These are phyloP conservation scores for Ensete glaucum DNA, from an alignment of 176 grass and related monocot genomes.

Conservation along the genomic window DNA sequence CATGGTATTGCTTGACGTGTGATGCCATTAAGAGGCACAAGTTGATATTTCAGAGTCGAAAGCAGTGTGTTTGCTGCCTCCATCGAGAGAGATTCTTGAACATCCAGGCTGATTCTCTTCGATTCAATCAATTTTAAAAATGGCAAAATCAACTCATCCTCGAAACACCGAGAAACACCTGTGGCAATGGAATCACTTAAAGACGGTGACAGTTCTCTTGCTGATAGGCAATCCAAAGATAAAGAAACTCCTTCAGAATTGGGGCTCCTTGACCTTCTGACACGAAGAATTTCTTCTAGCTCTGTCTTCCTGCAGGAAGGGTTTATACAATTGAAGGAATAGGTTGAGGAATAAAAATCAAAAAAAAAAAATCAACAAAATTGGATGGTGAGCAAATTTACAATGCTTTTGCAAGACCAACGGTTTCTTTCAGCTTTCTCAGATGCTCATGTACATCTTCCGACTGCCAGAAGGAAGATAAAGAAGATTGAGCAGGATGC, in stretches of 20 bases:
- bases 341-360: neutral
- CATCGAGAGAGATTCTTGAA: constrained; percentile 46
- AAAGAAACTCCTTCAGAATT: constrained; percentile 14
- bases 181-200: neutral
- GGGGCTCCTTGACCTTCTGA: constrained; percentile 14
- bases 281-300: constrained; percentile 25
- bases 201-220: neutral
- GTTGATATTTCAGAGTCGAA: constrained; percentile 37
- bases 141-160: constrained; percentile 11
- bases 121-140: constrained; percentile 32
- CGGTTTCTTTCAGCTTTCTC: constrained; percentile 44
- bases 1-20: constrained; percentile 36
- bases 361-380: neutral
- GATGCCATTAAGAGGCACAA: constrained; percentile 42
- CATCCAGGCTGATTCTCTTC: constrained; percentile 38
- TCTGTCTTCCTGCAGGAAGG: constrained; percentile 43
- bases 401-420: constrained; percentile 42
- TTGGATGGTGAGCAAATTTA: constrained; percentile 26
- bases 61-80: constrained; percentile 60
- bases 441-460: constrained; percentile 57
- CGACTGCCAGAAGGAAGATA: constrained; percentile 40
- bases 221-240: neutral
- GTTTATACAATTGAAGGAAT: neutral
- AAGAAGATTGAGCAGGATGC: constrained; percentile 25
- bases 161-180: neutral